phyloP scores from a whole-genome alignment of 1,284 basidiomycete species.

The Termitomyces sp. region DNA sequence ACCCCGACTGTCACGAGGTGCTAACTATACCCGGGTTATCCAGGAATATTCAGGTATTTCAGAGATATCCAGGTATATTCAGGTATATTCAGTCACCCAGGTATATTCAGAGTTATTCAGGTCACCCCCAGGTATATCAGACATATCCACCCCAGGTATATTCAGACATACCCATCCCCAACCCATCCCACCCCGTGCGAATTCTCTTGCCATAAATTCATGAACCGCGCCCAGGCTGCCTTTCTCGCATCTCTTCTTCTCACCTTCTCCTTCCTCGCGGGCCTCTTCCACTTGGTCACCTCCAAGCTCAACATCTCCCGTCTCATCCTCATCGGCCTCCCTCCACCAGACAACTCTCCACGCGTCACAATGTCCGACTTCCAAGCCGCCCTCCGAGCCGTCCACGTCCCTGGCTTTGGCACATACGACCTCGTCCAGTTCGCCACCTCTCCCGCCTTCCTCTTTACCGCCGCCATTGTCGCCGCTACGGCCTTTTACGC shows the following conservation, averaged over 20 bases:
- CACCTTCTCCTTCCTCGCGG: slow-evolving; percentile 43
- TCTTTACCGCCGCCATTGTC: slow-evolving; percentile 33
- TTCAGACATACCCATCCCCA: no score
- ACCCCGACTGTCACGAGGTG: neutral
- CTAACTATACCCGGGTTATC: no score
- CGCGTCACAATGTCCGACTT: slow-evolving; percentile 19
- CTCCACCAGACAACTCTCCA: slow-evolving; percentile 22
- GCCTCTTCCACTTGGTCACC: slow-evolving; percentile 36
- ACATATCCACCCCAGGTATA: slow-evolving; percentile 1
- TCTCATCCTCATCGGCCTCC: slow-evolving; percentile 60
- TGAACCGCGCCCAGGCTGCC: slow-evolving; percentile 45
- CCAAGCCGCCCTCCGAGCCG: slow-evolving; percentile 17
- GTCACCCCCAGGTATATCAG: no score
- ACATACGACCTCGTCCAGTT: slow-evolving; percentile 40
- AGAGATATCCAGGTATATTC: no score
- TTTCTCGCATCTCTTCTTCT: slow-evolving; percentile 48
- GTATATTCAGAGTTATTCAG: no score
- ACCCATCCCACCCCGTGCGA: slow-evolving; percentile 6
- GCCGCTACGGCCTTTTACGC: slow-evolving; percentile 30
- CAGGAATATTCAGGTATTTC: no score
- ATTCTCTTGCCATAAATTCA: slow-evolving; percentile 14
- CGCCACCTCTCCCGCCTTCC: slow-evolving; percentile 33
- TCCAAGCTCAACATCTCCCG: slow-evolving; percentile 45
- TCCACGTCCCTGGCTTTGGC: slow-evolving; percentile 21
- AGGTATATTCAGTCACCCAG: no score